Percentiles rank a stretch among this genome's conserved stretches.
These are phyloP conservation scores for Cyclostephanos invisitatus DNA, from an alignment of 108 stramenopile genomes.

Conservation along the genomic window DNA sequence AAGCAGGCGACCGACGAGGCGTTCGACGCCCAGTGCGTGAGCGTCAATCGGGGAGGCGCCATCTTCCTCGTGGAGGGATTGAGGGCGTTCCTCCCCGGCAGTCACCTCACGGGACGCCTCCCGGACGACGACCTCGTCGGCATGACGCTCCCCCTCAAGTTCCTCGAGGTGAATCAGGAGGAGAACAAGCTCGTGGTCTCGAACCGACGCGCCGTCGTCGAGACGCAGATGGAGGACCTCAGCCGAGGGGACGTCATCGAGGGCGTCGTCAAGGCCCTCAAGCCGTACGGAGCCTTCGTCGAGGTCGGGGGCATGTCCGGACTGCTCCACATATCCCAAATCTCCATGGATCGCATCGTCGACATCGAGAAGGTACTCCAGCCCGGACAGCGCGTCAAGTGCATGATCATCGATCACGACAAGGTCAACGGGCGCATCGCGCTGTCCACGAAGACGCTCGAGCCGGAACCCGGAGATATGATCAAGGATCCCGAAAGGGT, in stretches of 20 bases:
- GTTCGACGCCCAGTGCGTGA: constrained; percentile 89
- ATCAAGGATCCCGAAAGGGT: constrained; percentile 86
- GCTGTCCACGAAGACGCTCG: constrained; percentile 95
- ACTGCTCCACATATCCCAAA: constrained; percentile 97
- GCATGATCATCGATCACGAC: constrained; percentile 98
- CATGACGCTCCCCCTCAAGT: constrained; percentile 82
- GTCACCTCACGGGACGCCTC: constrained; percentile 86
- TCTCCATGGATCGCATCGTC: constrained; percentile 96
- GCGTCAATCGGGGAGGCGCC: constrained; percentile 95
- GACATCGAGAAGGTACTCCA: constrained; percentile 89
- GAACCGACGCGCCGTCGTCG: constrained; percentile 92
- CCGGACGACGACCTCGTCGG: constrained; percentile 92
- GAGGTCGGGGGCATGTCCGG: constrained; percentile 97
- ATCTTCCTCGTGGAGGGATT: constrained; percentile 93
- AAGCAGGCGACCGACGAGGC: constrained; percentile 77
- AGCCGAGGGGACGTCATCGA: constrained; percentile 91
- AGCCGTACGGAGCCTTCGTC: constrained; percentile 97
- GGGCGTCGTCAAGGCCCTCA: constrained; percentile 94
- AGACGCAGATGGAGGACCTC: constrained; percentile 90
- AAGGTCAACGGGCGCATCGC: constrained; percentile 96
- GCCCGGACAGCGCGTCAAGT: constrained; percentile 91
- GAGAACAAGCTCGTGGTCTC: constrained; percentile 94
- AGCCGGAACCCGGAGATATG: constrained; percentile 97
- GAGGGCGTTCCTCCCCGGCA: constrained; percentile 94
- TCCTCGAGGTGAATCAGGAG: constrained; percentile 93